Evolutionary conservation across 345 rosid species (phyloP).

Genomic region (Sapria himalayana): DNA sequence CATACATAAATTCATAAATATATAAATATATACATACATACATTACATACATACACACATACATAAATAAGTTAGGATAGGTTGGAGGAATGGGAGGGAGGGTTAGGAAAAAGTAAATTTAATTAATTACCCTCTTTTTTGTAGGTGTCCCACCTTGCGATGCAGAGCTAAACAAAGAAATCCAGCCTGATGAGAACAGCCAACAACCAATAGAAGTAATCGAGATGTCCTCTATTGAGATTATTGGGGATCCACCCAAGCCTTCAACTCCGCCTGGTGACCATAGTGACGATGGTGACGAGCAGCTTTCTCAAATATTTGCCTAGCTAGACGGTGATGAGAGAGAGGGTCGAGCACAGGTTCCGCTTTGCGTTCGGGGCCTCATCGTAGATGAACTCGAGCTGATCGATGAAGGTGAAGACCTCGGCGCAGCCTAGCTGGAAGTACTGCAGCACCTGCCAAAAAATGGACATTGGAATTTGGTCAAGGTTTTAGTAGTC

Average conservation of each 20-base stretch:
- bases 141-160: constrained; percentile 54
- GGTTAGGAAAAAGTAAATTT: no score
- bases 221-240: constrained; percentile 67
- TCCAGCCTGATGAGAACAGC: constrained; percentile 49
- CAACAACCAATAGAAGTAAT: constrained; percentile 72
- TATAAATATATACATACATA: no score
- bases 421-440: constrained; percentile 79
- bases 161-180: constrained; percentile 46
- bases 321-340: constrained; percentile 55
- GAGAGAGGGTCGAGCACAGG: constrained; percentile 61
- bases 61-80: no score
- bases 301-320: constrained; percentile 65
- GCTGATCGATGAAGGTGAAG: constrained; percentile 59
- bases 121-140: no score
- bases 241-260: constrained; percentile 87
- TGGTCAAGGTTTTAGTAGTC: constrained; percentile 30
- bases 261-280: constrained; percentile 32
- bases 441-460: constrained; percentile 90
- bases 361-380: constrained; percentile 96
- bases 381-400: constrained; percentile 83
- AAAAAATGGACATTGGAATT: constrained; percentile 65
- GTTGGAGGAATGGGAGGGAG: no score
- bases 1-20: no score
- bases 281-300: constrained; percentile 33
- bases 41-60: no score